Conservation (phyloP, 2,329 filamentous ascomycete genomes). For the Aspergillus aculeatus region DNA sequence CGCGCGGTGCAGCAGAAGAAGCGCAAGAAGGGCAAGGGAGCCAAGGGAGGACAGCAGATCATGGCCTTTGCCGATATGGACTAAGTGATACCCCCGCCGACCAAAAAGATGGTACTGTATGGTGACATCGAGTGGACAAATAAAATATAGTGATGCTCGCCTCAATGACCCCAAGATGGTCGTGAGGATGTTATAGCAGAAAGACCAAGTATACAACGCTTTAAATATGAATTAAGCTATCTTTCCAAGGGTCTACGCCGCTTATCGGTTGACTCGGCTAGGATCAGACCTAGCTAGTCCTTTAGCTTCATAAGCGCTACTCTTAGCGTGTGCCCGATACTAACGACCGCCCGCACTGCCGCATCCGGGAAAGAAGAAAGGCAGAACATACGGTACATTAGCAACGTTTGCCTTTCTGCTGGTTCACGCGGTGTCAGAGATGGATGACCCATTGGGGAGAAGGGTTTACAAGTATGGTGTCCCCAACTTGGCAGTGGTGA, state of each 20-base stretch:
- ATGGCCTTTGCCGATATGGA: slow-evolving; percentile 46
- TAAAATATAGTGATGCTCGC: neutral
- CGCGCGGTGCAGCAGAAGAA: slow-evolving; percentile 46
- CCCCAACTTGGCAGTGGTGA: no score
- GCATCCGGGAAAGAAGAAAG: no score
- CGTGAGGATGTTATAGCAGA: neutral
- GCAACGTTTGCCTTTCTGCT: neutral
- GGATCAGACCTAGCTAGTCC: neutral
- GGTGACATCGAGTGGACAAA: neutral
- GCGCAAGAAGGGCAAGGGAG: slow-evolving; percentile 46
- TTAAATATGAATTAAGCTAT: neutral
- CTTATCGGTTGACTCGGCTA: neutral
- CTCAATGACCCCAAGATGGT: neutral
- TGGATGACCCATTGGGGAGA: neutral
- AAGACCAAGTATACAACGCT: neutral
- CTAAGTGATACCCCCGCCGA: slow-evolving; percentile 23
- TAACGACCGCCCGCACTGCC: no score
- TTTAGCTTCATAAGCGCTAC: neutral
- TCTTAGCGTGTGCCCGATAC: neutral
- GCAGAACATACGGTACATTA: neutral
- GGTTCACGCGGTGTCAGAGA: neutral
- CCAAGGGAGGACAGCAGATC: slow-evolving; percentile 39
- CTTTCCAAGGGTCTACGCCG: neutral
- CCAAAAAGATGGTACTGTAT: neutral
- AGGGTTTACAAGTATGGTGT: no score